These are phyloP conservation scores for Lathyrus aphaca DNA, from an alignment of 306 rosid species.

Conservation along the genomic window DNA sequence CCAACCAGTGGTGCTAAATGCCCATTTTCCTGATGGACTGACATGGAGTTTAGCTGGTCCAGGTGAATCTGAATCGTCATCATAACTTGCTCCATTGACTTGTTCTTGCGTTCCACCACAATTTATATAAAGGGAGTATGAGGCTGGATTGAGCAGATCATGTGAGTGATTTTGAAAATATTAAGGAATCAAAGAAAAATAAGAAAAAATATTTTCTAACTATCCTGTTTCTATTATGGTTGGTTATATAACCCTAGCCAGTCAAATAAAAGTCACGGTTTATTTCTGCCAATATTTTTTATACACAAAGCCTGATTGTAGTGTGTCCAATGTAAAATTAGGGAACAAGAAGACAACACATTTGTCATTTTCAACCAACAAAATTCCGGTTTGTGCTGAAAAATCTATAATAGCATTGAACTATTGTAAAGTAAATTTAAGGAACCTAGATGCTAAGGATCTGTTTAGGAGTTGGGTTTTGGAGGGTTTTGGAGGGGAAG, in stretches of 20 bases:
- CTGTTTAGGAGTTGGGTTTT: no score
- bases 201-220: not conserved
- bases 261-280: not conserved
- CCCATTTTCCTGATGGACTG: conserved; percentile 45
- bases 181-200: not conserved
- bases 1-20: conserved; percentile 57
- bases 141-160: conserved; percentile 5
- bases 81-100: conserved; percentile 1
- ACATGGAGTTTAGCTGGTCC: conserved; percentile 1
- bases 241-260: not conserved
- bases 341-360: not conserved
- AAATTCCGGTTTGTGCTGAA: not conserved
- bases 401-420: not conserved
- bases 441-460: no score
- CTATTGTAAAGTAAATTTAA: not conserved
- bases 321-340: not conserved
- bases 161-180: not conserved
- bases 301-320: not conserved
- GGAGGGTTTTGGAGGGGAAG: no score
- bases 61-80: not conserved
- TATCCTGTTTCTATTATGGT: not conserved
- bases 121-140: conserved; percentile 37
- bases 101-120: conserved; percentile 15
- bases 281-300: not conserved
- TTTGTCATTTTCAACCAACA: not conserved